Conservation (phyloP, 495 filamentous ascomycete species). For the Trichocladium antarcticum region DNA sequence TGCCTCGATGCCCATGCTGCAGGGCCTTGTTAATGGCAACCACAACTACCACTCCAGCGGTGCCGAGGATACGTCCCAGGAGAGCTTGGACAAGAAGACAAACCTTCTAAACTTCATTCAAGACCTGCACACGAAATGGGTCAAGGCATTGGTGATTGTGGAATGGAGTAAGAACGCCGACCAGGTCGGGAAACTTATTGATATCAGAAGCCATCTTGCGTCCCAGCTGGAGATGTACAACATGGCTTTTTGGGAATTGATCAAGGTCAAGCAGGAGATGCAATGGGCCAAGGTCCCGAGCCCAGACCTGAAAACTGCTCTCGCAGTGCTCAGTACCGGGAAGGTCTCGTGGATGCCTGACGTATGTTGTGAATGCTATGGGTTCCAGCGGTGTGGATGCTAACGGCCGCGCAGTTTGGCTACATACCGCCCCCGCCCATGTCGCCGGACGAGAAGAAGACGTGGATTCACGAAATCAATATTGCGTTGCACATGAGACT, state of each 20-base stretch:
- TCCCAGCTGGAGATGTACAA: conserved; percentile 47
- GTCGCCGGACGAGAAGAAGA: conserved; percentile 51
- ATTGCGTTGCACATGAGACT: conserved; percentile 69
- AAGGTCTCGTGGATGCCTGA: conserved; percentile 66
- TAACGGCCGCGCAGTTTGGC: conserved; percentile 41
- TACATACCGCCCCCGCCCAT: conserved; percentile 70
- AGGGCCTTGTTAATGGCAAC: conserved; percentile 18
- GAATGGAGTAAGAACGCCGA: conserved; percentile 75
- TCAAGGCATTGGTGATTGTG: conserved; percentile 78
- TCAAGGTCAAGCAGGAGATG: conserved; percentile 58
- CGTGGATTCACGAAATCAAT: conserved; percentile 67
- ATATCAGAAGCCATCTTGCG: conserved; percentile 63
- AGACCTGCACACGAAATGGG: conserved; percentile 51
- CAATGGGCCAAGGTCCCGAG: conserved; percentile 58
- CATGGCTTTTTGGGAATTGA: conserved; percentile 47
- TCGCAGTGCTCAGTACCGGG: conserved; percentile 69
- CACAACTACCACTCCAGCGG: conserved; percentile 2
- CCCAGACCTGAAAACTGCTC: conserved; percentile 81
- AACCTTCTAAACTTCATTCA: conserved; percentile 60
- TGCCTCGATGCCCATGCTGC: conserved; percentile 49
- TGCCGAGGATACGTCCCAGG: conserved; percentile 46
- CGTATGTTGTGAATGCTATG: conserved; percentile 33
- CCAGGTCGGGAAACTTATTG: conserved; percentile 71
- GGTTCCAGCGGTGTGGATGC: neutral
- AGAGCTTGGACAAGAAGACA: conserved; percentile 71